phyloP scores from a whole-genome alignment of 495 filamentous ascomycete genomes.

The Coniosporium apollinis region DNA sequence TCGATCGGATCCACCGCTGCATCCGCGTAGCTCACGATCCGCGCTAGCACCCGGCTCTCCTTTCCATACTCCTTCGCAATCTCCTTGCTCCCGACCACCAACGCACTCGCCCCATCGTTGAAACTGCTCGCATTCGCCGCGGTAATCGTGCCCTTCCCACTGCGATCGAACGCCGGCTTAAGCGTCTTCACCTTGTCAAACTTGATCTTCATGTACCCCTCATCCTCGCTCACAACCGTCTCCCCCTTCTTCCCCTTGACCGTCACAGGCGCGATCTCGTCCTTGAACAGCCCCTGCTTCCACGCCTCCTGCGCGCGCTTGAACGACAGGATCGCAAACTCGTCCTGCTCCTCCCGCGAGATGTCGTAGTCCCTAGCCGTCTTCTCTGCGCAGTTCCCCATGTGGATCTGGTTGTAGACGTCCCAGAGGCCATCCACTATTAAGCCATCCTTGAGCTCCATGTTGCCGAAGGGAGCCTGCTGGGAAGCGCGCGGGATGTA shows the following conservation, averaged over 20 bases:
- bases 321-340: constrained; percentile 78
- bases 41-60: constrained; percentile 59
- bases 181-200: constrained; percentile 68
- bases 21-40: constrained; percentile 74
- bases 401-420: constrained; percentile 90
- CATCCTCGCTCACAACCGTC: constrained; percentile 59
- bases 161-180: constrained; percentile 78
- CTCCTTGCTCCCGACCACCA: constrained; percentile 65
- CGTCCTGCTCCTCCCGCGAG: constrained; percentile 69
- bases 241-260: constrained; percentile 74
- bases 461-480: constrained; percentile 66
- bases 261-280: constrained; percentile 76
- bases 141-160: constrained; percentile 77
- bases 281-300: constrained; percentile 58
- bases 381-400: constrained; percentile 95
- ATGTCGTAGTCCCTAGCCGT: constrained; percentile 78
- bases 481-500: constrained; percentile 64
- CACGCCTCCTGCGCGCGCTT: constrained; percentile 81
- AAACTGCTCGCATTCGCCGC: constrained; percentile 85
- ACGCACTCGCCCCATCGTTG: constrained; percentile 86
- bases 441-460: constrained; percentile 76
- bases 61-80: constrained; percentile 59
- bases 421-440: constrained; percentile 94
- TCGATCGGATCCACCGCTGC: constrained; percentile 87
- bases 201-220: constrained; percentile 74